Evolutionary conservation across 129 eudicot species (phyloP), one percentile per base, ranked within the genome.

Genomic region (Flaveria bidentis): DNA sequence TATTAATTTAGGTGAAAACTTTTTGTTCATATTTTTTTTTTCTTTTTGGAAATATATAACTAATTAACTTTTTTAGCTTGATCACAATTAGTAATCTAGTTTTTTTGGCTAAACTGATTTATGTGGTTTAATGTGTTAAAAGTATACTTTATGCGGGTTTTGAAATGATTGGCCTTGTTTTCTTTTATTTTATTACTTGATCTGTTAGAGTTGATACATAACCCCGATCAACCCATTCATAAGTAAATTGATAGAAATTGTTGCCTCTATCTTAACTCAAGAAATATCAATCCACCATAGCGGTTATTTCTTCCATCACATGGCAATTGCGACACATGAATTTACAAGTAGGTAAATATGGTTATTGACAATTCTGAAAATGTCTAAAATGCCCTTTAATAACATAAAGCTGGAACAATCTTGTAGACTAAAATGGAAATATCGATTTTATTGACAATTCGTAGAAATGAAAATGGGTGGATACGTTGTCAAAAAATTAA

Each of bases 351-450:
- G 74, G 70, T 50, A 36, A 76, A 55, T 9, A 76, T 20, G 74
- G 18, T 76, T 76, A 16, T 76, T 66, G 26, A 67, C 56, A 14
- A 52, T 52, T 22, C 22, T 0, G 22, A 14, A 67, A 67, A 76
- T 22, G 17, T 66, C 46, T 51, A 66, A 66, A 66, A 6, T 52
- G 26, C 55, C 28, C 67, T 33, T 13, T 36, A 22, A 13, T 30
- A 66, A 76, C 46, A 14, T 76, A 12, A 39, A 39, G 1, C 33
- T 15, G 42, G 53, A 65, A 73, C 23, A 33, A 64, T 76, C 65
- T 76, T 65, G 73, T 64, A 10, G 74, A 52, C 46, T 50, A 39
- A 76, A 76, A 76, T 53, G 61, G 64, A 12, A 22, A 33, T 22
- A 17, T 12, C 12, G 20, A 36, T 67, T 12, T 22, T 52, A 36